These are phyloP conservation scores for Tuber umbilicatum DNA, from an alignment of 495 filamentous ascomycete genomes.

Conservation along the genomic window DNA sequence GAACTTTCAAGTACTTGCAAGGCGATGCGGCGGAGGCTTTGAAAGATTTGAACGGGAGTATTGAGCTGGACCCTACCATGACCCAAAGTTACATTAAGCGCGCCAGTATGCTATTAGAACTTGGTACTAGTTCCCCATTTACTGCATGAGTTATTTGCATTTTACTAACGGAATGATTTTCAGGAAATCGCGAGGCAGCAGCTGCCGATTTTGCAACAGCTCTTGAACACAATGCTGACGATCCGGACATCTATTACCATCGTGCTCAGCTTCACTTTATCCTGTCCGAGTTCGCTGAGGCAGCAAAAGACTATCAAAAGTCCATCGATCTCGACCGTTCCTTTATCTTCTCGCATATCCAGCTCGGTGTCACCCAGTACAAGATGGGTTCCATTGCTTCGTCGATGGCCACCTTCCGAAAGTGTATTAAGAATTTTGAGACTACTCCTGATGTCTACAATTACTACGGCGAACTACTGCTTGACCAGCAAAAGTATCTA, in stretches of 20 bases:
- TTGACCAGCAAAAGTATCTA: conserved; percentile 90
- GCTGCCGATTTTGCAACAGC: conserved; percentile 82
- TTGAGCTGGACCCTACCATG: conserved; percentile 76
- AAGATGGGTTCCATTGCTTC: conserved; percentile 99
- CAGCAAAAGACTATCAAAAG: conserved; percentile 97
- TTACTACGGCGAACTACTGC: conserved; percentile 96
- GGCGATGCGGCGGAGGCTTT: conserved; percentile 80
- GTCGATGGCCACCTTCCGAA: conserved; percentile 95
- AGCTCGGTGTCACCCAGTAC: conserved; percentile 98
- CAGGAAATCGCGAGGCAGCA: conserved; percentile 79
- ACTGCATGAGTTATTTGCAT: not conserved
- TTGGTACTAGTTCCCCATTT: conserved; percentile 52
- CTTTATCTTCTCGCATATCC: conserved; percentile 99
- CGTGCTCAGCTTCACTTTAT: conserved; percentile 98
- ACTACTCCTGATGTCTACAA: conserved; percentile 97
- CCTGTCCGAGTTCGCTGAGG: conserved; percentile 81
- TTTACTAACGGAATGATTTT: conserved; percentile 4
- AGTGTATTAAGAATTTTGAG: conserved; percentile 97
- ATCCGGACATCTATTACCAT: conserved; percentile 99
- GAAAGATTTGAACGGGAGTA: conserved; percentile 78
- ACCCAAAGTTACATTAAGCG: conserved; percentile 98
- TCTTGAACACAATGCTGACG: conserved; percentile 73
- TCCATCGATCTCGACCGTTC: conserved; percentile 91
- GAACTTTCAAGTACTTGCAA: conserved; percentile 86
- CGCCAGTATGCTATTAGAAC: conserved; percentile 94